These are phyloP conservation scores for Sphagnurus paluster DNA, from an alignment of 1,284 basidiomycete species.

Conservation along the genomic window DNA sequence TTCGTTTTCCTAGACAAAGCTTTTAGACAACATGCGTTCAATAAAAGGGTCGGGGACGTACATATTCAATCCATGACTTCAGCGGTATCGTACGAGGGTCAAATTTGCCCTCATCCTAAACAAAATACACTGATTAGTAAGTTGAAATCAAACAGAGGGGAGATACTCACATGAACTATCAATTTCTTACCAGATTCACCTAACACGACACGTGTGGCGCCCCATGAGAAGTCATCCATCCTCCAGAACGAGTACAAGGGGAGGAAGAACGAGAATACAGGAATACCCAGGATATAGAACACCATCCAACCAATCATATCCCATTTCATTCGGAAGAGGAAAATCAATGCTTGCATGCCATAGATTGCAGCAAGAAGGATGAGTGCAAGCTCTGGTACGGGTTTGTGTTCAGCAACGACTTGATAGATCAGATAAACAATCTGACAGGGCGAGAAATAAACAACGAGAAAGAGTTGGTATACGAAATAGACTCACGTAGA, in stretches of 20 bases:
- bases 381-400: conserved; percentile 78
- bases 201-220: conserved; percentile 89
- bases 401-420: conserved; percentile 60
- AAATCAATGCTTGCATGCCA: conserved; percentile 86
- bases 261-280: conserved; percentile 89
- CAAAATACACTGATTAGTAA: conserved; percentile 20
- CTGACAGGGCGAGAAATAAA: conserved; percentile 38
- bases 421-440: conserved; percentile 86
- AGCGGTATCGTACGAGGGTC: conserved; percentile 90
- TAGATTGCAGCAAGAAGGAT: conserved; percentile 94
- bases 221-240: conserved; percentile 99
- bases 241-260: conserved; percentile 98
- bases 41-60: conserved; percentile 30
- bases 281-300: conserved; percentile 93
- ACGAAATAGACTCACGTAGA: conserved; percentile 68
- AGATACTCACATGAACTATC: conserved; percentile 79
- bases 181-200: conserved; percentile 96
- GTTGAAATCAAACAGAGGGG: background rate
- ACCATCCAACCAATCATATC: conserved; percentile 98
- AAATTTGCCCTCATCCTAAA: conserved; percentile 94
- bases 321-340: conserved; percentile 88
- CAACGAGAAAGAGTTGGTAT: background rate
- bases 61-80: conserved; percentile 97
- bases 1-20: conserved; percentile 74
- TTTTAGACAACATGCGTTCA: conserved; percentile 9